phyloP scores from a whole-genome alignment of 192 early-diverging fungal genomes.

The Mortierella hygrophila region DNA sequence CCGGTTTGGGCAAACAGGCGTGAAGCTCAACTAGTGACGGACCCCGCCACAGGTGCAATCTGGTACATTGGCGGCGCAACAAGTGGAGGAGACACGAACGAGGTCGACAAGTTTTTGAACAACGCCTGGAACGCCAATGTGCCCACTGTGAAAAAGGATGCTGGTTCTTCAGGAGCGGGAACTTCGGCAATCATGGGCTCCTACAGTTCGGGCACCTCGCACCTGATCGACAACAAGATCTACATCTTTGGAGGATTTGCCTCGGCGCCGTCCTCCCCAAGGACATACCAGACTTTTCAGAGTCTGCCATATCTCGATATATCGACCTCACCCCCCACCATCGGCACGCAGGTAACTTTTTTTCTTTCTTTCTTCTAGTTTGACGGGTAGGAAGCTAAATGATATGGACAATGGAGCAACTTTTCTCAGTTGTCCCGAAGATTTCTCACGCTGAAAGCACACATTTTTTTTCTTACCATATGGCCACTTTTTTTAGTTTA shows the following conservation, averaged over 20 bases:
- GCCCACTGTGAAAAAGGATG: constrained; percentile 2
- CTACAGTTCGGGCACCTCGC: constrained; percentile 37
- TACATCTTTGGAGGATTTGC: constrained; percentile 44
- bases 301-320: constrained; percentile 28
- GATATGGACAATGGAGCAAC: constrained; percentile 1
- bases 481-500: constrained; percentile 9
- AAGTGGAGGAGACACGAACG: constrained; percentile 11
- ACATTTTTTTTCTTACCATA: neutral
- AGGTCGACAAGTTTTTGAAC: constrained; percentile 31
- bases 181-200: neutral
- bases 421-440: neutral
- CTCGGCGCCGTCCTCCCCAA: neutral
- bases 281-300: constrained; percentile 39
- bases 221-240: constrained; percentile 17
- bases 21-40: constrained; percentile 34
- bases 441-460: neutral
- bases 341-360: constrained; percentile 24
- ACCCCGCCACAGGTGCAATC: constrained; percentile 27
- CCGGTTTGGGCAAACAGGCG: constrained; percentile 24
- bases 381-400: neutral
- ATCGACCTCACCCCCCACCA: constrained; percentile 24
- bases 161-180: neutral
- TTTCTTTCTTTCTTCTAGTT: neutral
- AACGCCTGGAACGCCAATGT: constrained; percentile 42
- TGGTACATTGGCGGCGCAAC: constrained; percentile 39